A percentile compares a stretch with the other conserved stretches of the same genome.
These are phyloP conservation scores for Neckera pumila DNA, from an alignment of 225 moss, liverwort and hornwort species.

Conservation along the genomic window DNA sequence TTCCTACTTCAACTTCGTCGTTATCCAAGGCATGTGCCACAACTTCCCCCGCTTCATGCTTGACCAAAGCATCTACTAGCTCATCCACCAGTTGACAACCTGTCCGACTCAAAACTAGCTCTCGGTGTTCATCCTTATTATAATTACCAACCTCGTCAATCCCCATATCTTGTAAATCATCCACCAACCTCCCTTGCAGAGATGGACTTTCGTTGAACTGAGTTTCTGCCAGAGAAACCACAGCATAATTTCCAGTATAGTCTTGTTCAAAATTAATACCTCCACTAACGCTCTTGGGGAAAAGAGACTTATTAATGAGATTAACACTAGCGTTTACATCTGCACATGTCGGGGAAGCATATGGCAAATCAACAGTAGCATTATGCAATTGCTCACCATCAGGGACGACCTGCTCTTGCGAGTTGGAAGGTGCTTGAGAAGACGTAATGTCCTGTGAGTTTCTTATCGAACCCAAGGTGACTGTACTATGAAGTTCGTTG, in stretches of 20 bases:
- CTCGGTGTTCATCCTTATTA: not conserved
- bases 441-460: not conserved
- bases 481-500: not conserved
- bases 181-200: not conserved
- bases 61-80: not conserved
- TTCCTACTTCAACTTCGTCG: not conserved
- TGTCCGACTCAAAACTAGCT: not conserved
- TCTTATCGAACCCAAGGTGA: not conserved
- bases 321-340: not conserved
- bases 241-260: not conserved
- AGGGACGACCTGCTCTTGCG: not conserved
- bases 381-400: slow-evolving; percentile 22
- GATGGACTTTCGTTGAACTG: not conserved
- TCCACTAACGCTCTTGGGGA: not conserved
- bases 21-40: not conserved
- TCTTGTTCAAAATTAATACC: not conserved
- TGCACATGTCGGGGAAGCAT: not conserved
- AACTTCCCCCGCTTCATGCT: not conserved
- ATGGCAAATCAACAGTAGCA: slow-evolving; percentile 3
- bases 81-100: not conserved
- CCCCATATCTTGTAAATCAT: not conserved
- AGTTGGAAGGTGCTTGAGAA: not conserved
- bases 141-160: not conserved
- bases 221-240: not conserved
- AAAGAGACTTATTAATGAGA: not conserved